Conservation (phyloP, 306 rosid genomes). For the Corylus americana region DNA sequence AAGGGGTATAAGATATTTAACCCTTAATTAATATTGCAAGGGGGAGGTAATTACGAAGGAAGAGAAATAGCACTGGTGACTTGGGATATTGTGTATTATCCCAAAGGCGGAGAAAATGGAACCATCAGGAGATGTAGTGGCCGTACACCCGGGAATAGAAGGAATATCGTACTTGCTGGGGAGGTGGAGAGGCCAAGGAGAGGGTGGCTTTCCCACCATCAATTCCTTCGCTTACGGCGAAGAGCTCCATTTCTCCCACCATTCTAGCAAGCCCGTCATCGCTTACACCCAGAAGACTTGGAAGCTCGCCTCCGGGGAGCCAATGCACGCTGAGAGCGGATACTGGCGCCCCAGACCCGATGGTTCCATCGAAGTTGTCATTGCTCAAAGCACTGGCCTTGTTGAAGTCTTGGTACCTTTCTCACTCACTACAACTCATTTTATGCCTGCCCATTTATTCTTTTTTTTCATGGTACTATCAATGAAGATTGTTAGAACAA, state of each 20-base stretch:
- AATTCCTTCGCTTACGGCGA: constrained; percentile 77
- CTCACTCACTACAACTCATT: neutral
- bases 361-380: constrained; percentile 74
- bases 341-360: constrained; percentile 81
- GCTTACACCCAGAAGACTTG: constrained; percentile 83
- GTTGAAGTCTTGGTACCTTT: constrained; percentile 76
- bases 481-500: neutral
- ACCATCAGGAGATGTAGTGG: constrained; percentile 7
- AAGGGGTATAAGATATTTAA: too few species aligned
- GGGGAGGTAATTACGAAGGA: neutral
- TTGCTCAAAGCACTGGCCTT: constrained; percentile 87
- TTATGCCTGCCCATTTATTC: neutral
- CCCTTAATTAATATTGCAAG: too few species aligned
- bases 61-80: neutral
- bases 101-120: constrained; percentile 5
- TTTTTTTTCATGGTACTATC: neutral
- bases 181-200: constrained; percentile 81
- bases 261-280: constrained; percentile 73
- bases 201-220: constrained; percentile 85
- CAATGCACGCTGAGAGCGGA: constrained; percentile 89
- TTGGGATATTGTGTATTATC: neutral
- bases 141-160: constrained; percentile 61
- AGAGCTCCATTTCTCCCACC: constrained; percentile 74
- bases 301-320: constrained; percentile 73
- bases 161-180: constrained; percentile 71